phyloP scores from a whole-genome alignment of 495 filamentous ascomycete genomes.

The Neurospora sp. region DNA sequence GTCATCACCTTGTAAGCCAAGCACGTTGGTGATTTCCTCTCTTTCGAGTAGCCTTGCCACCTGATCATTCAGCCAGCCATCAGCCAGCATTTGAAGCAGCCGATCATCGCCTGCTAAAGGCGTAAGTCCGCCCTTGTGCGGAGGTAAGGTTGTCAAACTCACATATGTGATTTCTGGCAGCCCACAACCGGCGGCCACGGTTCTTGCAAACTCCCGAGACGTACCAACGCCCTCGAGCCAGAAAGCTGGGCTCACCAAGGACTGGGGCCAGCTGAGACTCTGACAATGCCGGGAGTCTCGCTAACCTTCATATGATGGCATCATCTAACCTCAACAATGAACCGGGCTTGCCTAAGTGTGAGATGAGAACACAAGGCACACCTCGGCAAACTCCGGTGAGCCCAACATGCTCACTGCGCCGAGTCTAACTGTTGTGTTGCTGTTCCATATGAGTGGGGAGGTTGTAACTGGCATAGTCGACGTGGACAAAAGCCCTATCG shows the following conservation, averaged over 20 bases:
- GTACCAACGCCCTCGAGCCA: neutral
- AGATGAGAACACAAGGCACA: neutral
- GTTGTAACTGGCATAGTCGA: constrained; percentile 75
- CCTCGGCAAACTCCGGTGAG: neutral
- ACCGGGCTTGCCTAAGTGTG: neutral
- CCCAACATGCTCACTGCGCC: neutral
- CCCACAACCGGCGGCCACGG: neutral
- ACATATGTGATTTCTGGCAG: neutral
- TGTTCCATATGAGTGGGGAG: constrained; percentile 81
- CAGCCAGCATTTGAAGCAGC: neutral
- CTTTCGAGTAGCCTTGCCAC: neutral
- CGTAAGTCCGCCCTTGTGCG: neutral
- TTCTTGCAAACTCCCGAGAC: neutral
- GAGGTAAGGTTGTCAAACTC: neutral
- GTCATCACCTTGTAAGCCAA: neutral
- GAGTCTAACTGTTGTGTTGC: constrained; percentile 21
- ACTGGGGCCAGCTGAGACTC: neutral
- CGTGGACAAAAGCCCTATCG: constrained; percentile 61
- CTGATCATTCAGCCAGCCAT: neutral
- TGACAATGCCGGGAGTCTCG: neutral
- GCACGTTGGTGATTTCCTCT: neutral
- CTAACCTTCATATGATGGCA: neutral
- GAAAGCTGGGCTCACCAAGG: neutral
- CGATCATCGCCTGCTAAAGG: neutral
- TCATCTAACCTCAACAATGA: neutral